Base-by-base conservation (phyloP, 371 early-diverging fungal genomes). In the Mortierella sp. region DNA sequence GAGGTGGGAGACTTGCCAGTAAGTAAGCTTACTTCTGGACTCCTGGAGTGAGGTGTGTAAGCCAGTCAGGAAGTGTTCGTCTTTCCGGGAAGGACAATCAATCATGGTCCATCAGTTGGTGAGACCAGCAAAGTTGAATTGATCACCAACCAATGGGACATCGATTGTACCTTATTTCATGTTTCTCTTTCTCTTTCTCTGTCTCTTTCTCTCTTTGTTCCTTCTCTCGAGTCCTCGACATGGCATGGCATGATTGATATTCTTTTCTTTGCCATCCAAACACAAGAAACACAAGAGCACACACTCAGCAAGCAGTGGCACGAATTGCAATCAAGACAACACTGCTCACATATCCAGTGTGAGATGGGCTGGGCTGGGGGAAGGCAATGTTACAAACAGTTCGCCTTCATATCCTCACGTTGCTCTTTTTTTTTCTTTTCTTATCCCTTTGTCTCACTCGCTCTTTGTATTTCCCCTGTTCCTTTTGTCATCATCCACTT, bases 51-150 rank as follows among this genome's bases (percentile, higher is more conserved):
- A 38, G 42, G 42, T 5, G 42, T 38, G n/a, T n/a, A n/a, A n/a
- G n/a, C n/a, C n/a, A 38, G 5, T 38, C 10, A 13, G 50, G 10
- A 14, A 14, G 16, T 13, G 3, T 16, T 14, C 50, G n/a, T 14
- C 50, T 50, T 16, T 7, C 38, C 68, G 38, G 68, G 5, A 38
- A 38, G 68, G 24, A 68, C 44, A 16, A 31, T 8, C 63, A 63
- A 38, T 9, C 58, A n/a, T 13, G 13, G 14, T 5, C 26, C 7
- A 63, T 68, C 68, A 68, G 21, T 38, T 24, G 68, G 42, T 68
- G 68, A 68, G 44, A 68, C 68, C 24, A 68, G 68, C 42, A 42
- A 68, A 10, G 68, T 68, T 68, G 38, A 10, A 21, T 68, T 34
- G 38, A 38, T 9, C 65, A 24, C 0, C 31, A 7, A 21, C 34